Base-by-base conservation (phyloP, 345 rosid species). In the Populus davidiana region DNA sequence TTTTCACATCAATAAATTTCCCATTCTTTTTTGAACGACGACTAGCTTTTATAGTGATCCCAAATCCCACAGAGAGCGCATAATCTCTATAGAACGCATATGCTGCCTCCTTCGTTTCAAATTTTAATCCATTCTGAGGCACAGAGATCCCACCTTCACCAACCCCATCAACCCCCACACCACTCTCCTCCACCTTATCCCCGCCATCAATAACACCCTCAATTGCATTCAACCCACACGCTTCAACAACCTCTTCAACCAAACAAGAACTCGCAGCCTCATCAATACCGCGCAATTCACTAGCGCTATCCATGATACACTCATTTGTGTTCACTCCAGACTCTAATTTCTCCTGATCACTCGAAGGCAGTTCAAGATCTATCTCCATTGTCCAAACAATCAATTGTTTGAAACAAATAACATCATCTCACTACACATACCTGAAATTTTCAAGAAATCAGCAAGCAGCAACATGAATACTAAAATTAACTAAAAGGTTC, bases 41-140 rank as follows among this genome's bases (percentile, higher is more conserved):
- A 43, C 89, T 86, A 4, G 87, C 83, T 76, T 84, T 86, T 56
- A 86, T 86, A 18, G 89, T 86, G 82, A 86, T 82, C 74, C 85
- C 85, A 68, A 86, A 86, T 61, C 87, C 89, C 56, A 80, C 79
- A 29, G 85, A 86, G 38, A 75, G 81, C 21, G 89, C 89, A 12
- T 86, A 86, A n/a, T 86, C 87, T 72, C 89, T 74, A 77, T 86
- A 84, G 74, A 86, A 86, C 61, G 89, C 75, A 83, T 86, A 86
- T 2, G 87, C 89, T 1, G 77, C 83, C 80, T 86, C 89, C 85
- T 86, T 86, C 2, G 87, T 78, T 72, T 84, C 87, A 76, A 86
- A 86, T 72, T 78, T 81, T 78, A 86, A 67, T 56, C 86, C 87
- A 65, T 44, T 76, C 61, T 21, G 67, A 14, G 89, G 89, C 68